These are phyloP conservation scores for Parascedosporium putredinis DNA, from an alignment of 2,329 filamentous ascomycete species.

Conservation along the genomic window DNA sequence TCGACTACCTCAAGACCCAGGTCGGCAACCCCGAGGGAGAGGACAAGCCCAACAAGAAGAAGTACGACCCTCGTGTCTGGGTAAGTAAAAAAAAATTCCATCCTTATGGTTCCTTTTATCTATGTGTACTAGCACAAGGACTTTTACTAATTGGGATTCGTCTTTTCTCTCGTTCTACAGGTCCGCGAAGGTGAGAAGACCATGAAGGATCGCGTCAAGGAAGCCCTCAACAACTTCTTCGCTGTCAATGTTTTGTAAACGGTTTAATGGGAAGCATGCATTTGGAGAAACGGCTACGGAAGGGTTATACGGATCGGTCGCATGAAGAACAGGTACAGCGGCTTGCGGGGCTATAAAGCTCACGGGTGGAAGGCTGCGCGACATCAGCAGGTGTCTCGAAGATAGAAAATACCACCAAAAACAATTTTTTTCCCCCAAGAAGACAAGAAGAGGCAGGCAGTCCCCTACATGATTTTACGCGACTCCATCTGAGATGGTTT, in stretches of 20 bases:
- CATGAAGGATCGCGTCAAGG: conserved; percentile 72
- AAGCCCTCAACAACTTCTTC: conserved; percentile 88
- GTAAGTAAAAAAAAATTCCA: conserved; percentile 29
- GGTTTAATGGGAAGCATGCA: background rate
- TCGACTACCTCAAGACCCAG: conserved; percentile 79
- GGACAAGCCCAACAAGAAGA: conserved; percentile 99
- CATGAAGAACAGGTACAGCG: conserved; percentile 1
- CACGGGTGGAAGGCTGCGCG: background rate
- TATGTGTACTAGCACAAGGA: background rate
- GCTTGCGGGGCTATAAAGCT: background rate
- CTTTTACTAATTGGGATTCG: background rate
- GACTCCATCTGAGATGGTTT: too few species aligned
- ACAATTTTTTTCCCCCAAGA: too few species aligned
- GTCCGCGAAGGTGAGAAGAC: conserved; percentile 87
- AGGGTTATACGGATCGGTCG: conserved; percentile 1
- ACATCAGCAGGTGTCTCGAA: background rate
- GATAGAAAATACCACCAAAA: conserved; percentile 1
- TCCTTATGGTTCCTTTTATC: background rate
- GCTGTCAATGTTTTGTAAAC: conserved; percentile 65
- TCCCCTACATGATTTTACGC: too few species aligned
- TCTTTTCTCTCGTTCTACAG: too few species aligned
- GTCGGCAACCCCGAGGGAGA: conserved; percentile 93
- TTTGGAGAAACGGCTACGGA: conserved; percentile 1
- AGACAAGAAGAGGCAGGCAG: too few species aligned
- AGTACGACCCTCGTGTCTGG: conserved; percentile 73